Conservation (phyloP, 495 filamentous ascomycete genomes). For the Cairneyella variabilis region DNA sequence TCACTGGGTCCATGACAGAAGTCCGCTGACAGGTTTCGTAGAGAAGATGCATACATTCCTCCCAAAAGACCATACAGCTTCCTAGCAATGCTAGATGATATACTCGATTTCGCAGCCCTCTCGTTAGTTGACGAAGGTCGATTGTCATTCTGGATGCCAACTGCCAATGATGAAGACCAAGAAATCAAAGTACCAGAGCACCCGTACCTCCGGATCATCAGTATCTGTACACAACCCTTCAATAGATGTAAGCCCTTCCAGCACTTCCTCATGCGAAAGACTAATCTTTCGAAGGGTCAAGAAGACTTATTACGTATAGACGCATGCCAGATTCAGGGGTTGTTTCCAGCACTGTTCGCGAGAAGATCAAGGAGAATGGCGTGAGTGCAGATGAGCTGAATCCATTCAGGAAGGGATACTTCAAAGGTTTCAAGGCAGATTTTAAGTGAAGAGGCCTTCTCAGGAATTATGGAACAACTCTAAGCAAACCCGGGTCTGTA, state of each 20-base stretch:
- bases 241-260: conserved; percentile 63
- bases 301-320: conserved; percentile 80
- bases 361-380: conserved; percentile 35
- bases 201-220: conserved; percentile 69
- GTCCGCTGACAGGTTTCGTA: conserved; percentile 28
- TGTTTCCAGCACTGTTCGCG: conserved; percentile 17
- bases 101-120: conserved; percentile 73
- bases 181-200: conserved; percentile 77
- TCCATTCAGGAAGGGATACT: conserved; percentile 69
- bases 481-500: no score
- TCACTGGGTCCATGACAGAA: background rate
- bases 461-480: no score
- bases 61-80: conserved; percentile 93
- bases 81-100: conserved; percentile 79
- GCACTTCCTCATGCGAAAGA: conserved; percentile 3
- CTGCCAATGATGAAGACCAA: conserved; percentile 67
- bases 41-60: conserved; percentile 73
- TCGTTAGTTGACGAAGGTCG: conserved; percentile 81
- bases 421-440: conserved; percentile 38
- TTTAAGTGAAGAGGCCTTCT: conserved; percentile 6
- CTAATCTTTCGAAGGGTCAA: conserved; percentile 59
- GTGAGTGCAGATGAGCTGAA: conserved; percentile 71
- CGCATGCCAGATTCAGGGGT: conserved; percentile 62
- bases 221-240: conserved; percentile 79
- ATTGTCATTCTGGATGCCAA: conserved; percentile 96